A percentile compares a stretch with the other conserved stretches of the same genome.
These are phyloP conservation scores for Hypoxylon sp. DNA, from an alignment of 2,329 filamentous ascomycete species.

Conservation along the genomic window DNA sequence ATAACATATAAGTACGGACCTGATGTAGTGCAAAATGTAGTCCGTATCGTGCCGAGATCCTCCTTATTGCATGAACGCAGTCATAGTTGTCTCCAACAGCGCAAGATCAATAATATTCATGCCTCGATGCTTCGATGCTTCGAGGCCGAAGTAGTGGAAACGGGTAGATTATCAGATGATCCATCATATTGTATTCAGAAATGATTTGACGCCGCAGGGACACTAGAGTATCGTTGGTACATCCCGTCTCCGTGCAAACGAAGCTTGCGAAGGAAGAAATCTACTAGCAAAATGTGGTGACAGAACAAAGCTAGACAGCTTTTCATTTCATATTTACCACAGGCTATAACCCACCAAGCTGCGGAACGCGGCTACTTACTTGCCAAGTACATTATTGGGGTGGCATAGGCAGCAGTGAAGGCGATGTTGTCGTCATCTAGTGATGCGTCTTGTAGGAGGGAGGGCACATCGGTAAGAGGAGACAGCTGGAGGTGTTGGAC, in stretches of 20 bases:
- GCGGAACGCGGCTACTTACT: conserved; percentile 3
- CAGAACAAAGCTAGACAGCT: conserved; percentile 14
- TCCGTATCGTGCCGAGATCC: conserved; percentile 16
- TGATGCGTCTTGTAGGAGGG: conserved; percentile 20
- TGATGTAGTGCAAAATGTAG: conserved; percentile 1
- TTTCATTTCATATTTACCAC: conserved; percentile 4
- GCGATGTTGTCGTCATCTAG: conserved; percentile 34
- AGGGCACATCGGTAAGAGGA: conserved; percentile 20
- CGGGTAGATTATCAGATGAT: conserved; percentile 32
- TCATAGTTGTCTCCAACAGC: conserved; percentile 1
- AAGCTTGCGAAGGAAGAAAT: conserved; percentile 5
- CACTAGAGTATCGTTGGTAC: conserved; percentile 21
- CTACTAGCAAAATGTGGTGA: conserved; percentile 7
- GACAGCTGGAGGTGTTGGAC: conserved; percentile 20
- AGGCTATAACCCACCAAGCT: background rate
- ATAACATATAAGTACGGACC: background rate
- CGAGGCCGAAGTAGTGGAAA: conserved; percentile 11
- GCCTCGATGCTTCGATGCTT: conserved; percentile 10
- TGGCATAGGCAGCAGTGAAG: conserved; percentile 23
- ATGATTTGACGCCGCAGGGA: conserved; percentile 32
- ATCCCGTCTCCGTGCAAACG: conserved; percentile 12
- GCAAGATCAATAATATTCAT: conserved; percentile 6
- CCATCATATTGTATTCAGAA: conserved; percentile 40
- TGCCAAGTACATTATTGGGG: conserved; percentile 15
- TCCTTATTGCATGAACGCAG: conserved; percentile 11